A percentile compares a stretch with the other conserved stretches of the same genome.
These are phyloP conservation scores for Viola odorata DNA, from an alignment of 345 rosid species.

Conservation along the genomic window DNA sequence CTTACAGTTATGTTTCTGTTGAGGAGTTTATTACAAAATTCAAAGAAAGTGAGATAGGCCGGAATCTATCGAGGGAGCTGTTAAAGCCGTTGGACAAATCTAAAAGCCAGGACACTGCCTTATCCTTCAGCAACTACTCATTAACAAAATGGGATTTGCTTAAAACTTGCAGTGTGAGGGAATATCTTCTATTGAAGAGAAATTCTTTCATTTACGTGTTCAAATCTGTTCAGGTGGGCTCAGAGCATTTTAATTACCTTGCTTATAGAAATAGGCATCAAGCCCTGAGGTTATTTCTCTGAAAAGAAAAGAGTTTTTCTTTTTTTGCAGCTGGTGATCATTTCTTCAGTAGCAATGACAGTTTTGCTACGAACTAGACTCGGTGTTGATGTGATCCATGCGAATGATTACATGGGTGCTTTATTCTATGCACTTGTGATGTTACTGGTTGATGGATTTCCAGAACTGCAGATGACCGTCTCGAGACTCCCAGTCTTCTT, in stretches of 20 bases:
- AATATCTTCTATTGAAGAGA: conserved; percentile 58
- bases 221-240: conserved; percentile 46
- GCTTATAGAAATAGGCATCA: no score
- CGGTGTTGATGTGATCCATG: conserved; percentile 42
- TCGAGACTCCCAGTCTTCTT: conserved; percentile 48
- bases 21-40: conserved; percentile 37
- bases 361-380: conserved; percentile 38
- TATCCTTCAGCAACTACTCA: conserved; percentile 35
- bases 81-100: conserved; percentile 34
- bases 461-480: conserved; percentile 46
- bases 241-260: neutral
- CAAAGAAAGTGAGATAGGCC: conserved; percentile 29
- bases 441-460: conserved; percentile 42
- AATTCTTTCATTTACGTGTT: conserved; percentile 47
- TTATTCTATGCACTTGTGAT: conserved; percentile 41
- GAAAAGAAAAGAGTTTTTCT: neutral
- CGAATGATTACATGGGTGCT: conserved; percentile 46
- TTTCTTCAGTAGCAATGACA: conserved; percentile 54
- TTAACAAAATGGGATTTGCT: conserved; percentile 49
- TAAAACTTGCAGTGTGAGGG: conserved; percentile 55
- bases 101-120: conserved; percentile 31
- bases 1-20: conserved; percentile 33
- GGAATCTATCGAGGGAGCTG: conserved; percentile 30
- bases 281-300: neutral
- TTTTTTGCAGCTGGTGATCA: conserved; percentile 38